phyloP scores from a whole-genome alignment of 2,329 filamentous ascomycete species.

The Cryphonectria japonica region DNA sequence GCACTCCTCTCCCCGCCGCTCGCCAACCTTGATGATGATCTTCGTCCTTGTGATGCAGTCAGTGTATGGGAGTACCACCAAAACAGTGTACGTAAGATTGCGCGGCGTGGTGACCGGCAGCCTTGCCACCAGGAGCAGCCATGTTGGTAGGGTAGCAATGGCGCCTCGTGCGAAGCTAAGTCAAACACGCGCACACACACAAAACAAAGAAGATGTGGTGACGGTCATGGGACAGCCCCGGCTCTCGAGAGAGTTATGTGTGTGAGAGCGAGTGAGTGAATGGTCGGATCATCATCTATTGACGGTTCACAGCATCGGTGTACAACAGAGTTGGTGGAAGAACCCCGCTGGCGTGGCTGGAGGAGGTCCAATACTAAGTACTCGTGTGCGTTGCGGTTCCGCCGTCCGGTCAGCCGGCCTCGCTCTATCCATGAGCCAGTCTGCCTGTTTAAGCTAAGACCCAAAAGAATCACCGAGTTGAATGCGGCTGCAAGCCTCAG shows the following conservation, averaged over 20 bases:
- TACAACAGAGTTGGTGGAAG: constrained; percentile 8
- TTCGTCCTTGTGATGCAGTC: too few relatives aligned
- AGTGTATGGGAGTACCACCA: too few relatives aligned
- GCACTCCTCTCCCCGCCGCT: too few relatives aligned
- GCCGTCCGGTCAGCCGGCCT: neutral
- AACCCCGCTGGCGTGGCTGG: neutral
- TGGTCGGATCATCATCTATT: neutral
- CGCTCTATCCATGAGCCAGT: neutral
- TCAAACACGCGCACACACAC: neutral
- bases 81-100: neutral
- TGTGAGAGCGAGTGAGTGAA: neutral
- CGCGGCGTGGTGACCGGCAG: neutral
- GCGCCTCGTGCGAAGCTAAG: constrained; percentile 5
- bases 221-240: constrained; percentile 13
- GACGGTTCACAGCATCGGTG: neutral
- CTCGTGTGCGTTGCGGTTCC: neutral
- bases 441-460: neutral
- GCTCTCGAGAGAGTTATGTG: neutral
- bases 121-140: constrained; percentile 25
- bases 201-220: neutral
- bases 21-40: too few relatives aligned
- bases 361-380: neutral
- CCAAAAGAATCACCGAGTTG: constrained; percentile 17
- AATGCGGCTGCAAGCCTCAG: constrained; percentile 5
- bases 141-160: constrained; percentile 25